A percentile compares a stretch with the other conserved stretches of the same genome.
These are phyloP conservation scores for Boletus tylopilopsis DNA, from an alignment of 768 basidiomycete species.

Conservation along the genomic window DNA sequence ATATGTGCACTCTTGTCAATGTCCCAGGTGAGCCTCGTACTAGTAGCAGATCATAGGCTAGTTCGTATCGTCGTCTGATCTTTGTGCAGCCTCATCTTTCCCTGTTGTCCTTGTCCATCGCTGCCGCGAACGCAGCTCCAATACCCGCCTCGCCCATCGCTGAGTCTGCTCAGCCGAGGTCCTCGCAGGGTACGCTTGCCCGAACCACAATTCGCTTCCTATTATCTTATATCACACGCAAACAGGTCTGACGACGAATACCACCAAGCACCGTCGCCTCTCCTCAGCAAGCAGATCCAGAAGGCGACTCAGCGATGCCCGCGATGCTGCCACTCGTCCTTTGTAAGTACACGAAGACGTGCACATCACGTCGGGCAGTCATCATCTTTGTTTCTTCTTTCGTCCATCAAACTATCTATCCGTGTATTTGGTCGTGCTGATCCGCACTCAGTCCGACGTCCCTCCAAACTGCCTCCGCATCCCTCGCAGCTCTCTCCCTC, in stretches of 20 bases:
- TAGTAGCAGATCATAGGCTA: fast-evolving
- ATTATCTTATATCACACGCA: background rate
- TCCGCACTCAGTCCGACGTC: conserved; percentile 30
- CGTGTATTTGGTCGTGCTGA: conserved; percentile 4
- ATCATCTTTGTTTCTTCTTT: background rate
- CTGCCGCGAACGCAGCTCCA: conserved; percentile 49
- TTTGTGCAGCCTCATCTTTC: conserved; percentile 30
- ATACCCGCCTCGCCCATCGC: conserved; percentile 35
- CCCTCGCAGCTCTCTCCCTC: conserved; percentile 40
- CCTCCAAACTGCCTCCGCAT: conserved; percentile 35
- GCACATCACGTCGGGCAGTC: background rate
- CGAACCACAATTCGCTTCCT: background rate
- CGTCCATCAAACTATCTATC: background rate
- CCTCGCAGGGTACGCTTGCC: conserved; percentile 16
- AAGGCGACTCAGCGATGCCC: conserved; percentile 72
- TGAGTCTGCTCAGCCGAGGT: conserved; percentile 12
- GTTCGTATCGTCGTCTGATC: background rate
- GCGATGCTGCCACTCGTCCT: conserved; percentile 71
- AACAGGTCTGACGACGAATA: conserved; percentile 31
- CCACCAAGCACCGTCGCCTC: conserved; percentile 58
- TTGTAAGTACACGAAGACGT: conserved; percentile 58
- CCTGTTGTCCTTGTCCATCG: conserved; percentile 67
- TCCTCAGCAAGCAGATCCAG: conserved; percentile 68
- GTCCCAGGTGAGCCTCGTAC: conserved; percentile 18
- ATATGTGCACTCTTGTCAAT: conserved; percentile 17